These are phyloP conservation scores for Colletotrichum orbiculare DNA, from an alignment of 2,329 filamentous ascomycete species.

Conservation along the genomic window DNA sequence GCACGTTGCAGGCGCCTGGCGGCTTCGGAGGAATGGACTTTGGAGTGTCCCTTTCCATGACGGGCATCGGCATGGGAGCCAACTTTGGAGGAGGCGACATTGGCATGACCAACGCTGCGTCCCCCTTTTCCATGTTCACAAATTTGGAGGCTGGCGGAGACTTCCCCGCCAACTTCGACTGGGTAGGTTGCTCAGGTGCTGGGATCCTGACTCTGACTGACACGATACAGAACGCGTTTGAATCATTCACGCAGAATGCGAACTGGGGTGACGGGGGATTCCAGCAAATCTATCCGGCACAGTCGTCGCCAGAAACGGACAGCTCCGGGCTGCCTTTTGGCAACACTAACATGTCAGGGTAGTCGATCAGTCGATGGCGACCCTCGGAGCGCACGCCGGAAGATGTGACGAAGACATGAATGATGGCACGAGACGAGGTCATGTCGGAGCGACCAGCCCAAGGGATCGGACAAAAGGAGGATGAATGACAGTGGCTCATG, in stretches of 20 bases:
- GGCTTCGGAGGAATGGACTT: slow-evolving; percentile 59
- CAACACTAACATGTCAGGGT: slow-evolving; percentile 30
- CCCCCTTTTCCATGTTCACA: slow-evolving; percentile 65
- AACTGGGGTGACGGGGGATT: slow-evolving; percentile 66
- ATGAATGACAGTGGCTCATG: slow-evolving; percentile 14
- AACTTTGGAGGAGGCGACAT: slow-evolving; percentile 50
- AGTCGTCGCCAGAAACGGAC: slow-evolving; percentile 31
- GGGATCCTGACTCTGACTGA: neutral
- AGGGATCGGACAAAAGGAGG: slow-evolving; percentile 3
- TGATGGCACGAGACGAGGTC: slow-evolving; percentile 10
- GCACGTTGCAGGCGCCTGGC: slow-evolving; percentile 51
- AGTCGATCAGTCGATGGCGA: neutral
- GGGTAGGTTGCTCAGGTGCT: slow-evolving; percentile 56
- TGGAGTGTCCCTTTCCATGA: slow-evolving; percentile 45
- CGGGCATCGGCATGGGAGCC: slow-evolving; percentile 47
- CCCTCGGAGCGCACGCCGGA: neutral
- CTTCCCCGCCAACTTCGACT: slow-evolving; percentile 65
- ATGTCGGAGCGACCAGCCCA: slow-evolving; percentile 3
- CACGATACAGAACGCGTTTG: slow-evolving; percentile 61
- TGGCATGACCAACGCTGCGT: slow-evolving; percentile 49
- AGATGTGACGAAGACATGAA: slow-evolving; percentile 20
- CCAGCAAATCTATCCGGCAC: slow-evolving; percentile 52
- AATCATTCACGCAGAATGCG: slow-evolving; percentile 67
- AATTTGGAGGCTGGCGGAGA: slow-evolving; percentile 51
- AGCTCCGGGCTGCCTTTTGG: slow-evolving; percentile 21